Evolutionary conservation across 140 eudicot genomes (phyloP), one percentile per base, ranked within the genome.

Genomic region (Erigeron philadelphicus): DNA sequence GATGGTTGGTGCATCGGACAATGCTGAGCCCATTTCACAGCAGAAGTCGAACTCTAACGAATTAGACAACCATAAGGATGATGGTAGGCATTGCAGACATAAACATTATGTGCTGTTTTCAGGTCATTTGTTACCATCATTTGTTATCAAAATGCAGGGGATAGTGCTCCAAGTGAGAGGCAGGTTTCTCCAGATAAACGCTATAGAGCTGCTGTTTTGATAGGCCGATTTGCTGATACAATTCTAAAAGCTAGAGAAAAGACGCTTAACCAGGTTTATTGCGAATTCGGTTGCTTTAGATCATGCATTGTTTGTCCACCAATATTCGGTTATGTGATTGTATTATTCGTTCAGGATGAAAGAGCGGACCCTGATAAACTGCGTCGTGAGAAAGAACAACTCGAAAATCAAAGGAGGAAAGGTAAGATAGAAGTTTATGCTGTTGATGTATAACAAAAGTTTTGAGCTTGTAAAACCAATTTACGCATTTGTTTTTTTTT

Each of bases 221-320:
- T 76, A 77, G 77, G 48, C 5, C 85, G 95, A 19, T 90, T 90
- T 77, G 82, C 82, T 45, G 97, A 90, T 67, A 90, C 89, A 49
- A 90, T 90, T 17, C 68, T 90, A 40, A 90, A 90, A 87, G 97
- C 97, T 41, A 88, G 78, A 59, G 97, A 90, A 68, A 90, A 86
- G 78, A 84, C 96, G 16, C 85, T 86, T 41, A 60, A 49, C 53
- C 84, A 88, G 95, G 95, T 88, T 35, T 25, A 81, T 70, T 66
- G 48, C 15, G 11, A 55, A 41, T 50, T 12, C 38, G 40, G 69
- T 50, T 76, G 64, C 59, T 9, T 40, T 45, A 11, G 45, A 23
- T 19, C 31, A 11, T 65, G 63, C 68, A 4, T 45, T 15, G 17
- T 52, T 6, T 52, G 69, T 53, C 59, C 23, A 53, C 59, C 18